A percentile compares a stretch with the other conserved stretches of the same genome.
Conservation (phyloP, 1,139 yeast species). For the Suhomyces bribrorum region DNA sequence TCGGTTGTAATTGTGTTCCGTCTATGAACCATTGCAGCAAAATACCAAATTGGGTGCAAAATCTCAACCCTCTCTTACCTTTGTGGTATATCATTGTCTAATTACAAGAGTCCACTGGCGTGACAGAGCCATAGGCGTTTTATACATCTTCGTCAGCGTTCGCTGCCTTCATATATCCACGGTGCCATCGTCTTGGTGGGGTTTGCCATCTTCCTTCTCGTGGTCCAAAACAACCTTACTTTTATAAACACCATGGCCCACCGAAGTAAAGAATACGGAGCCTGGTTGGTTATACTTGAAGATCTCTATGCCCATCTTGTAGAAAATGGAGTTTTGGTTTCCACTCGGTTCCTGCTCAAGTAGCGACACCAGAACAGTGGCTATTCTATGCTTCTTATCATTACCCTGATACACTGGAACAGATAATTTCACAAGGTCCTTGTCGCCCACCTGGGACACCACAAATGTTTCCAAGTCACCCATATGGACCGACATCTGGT, state of each 20-base stretch:
- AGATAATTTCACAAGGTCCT: conserved; percentile 35
- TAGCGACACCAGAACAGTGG: conserved; percentile 36
- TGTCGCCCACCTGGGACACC: conserved; percentile 11
- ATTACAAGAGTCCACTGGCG: too few relatives aligned
- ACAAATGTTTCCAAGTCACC: conserved; percentile 17
- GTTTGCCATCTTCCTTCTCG: conserved; percentile 6
- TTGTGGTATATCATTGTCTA: too few relatives aligned
- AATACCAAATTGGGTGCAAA: too few relatives aligned
- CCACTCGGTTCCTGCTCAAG: conserved; percentile 19
- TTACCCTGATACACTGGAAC: conserved; percentile 31
- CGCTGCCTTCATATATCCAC: conserved; percentile 12
- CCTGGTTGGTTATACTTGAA: conserved; percentile 21
- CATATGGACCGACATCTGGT: conserved; percentile 28
- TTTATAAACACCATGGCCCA: conserved; percentile 17
- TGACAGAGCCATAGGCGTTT: too few relatives aligned
- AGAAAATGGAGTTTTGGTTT: conserved; percentile 16
- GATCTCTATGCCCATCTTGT: conserved; percentile 29
- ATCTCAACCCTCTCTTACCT: too few relatives aligned
- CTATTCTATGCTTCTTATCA: conserved; percentile 26
- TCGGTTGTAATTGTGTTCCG: too few relatives aligned
- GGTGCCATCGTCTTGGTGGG: conserved; percentile 11
- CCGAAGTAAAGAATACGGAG: conserved; percentile 12
- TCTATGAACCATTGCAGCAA: too few relatives aligned
- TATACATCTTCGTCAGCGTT: too few relatives aligned
- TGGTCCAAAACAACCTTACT: conserved; percentile 18